Percentiles rank a stretch among this genome's conserved stretches.
Conservation (phyloP, 225 moss, liverwort and hornwort species). For the Anthoceros angustus region DNA sequence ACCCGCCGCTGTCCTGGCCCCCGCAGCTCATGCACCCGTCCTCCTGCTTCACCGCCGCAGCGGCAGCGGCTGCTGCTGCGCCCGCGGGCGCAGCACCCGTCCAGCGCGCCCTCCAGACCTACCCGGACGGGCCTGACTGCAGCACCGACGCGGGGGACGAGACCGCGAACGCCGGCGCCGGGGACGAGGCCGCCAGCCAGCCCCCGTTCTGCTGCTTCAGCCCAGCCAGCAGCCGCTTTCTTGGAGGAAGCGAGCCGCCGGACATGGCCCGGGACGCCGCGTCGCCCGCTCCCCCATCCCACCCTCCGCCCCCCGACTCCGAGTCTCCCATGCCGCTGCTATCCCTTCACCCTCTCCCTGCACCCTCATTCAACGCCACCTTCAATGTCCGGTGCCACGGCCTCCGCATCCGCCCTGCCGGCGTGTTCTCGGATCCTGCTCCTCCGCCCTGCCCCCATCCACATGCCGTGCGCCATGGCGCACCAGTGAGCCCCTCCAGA, state of each 20-base stretch:
- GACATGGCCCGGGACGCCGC: constrained; percentile 45
- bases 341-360: not conserved
- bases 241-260: constrained; percentile 75
- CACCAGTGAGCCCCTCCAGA: not conserved
- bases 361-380: not conserved
- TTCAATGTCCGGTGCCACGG: not conserved
- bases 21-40: constrained; percentile 64
- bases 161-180: constrained; percentile 19
- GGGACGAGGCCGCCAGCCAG: constrained; percentile 34
- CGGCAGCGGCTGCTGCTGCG: constrained; percentile 9
- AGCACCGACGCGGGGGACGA: constrained; percentile 12
- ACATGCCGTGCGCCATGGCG: not conserved
- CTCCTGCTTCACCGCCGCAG: constrained; percentile 20
- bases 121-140: constrained; percentile 11
- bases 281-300: not conserved
- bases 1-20: constrained; percentile 30
- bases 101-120: constrained; percentile 11
- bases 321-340: not conserved
- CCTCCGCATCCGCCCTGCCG: not conserved
- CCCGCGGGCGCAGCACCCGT: not conserved
- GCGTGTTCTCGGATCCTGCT: not conserved
- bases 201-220: constrained; percentile 68
- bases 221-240: constrained; percentile 87
- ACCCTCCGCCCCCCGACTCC: not conserved
- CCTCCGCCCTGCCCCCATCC: not conserved